phyloP scores from a whole-genome alignment of 2,329 filamentous ascomycete genomes.

The Hymenoscyphus infarciens region DNA sequence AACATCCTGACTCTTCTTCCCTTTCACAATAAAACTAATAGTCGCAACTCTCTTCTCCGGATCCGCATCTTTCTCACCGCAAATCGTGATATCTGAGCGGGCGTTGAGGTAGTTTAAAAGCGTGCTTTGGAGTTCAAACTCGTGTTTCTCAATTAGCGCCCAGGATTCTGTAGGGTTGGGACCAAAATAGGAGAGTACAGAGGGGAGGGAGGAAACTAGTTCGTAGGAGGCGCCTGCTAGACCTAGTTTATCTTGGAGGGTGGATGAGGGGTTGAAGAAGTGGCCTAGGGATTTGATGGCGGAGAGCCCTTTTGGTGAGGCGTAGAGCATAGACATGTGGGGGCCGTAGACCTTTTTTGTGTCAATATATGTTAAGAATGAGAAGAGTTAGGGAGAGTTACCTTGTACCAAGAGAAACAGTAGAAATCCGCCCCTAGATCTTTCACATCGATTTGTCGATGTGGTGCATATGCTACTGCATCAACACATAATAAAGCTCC shows the following conservation, averaged over 20 bases:
- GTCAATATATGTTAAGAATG: neutral
- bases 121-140: conserved; percentile 54
- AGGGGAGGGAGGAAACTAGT: conserved; percentile 58
- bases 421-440: conserved; percentile 72
- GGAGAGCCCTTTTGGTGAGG: conserved; percentile 51
- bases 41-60: conserved; percentile 55
- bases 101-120: conserved; percentile 57
- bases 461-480: conserved; percentile 73
- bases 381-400: conserved; percentile 19
- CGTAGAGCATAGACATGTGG: conserved; percentile 69
- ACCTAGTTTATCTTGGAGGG: conserved; percentile 64
- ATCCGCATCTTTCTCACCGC: conserved; percentile 51
- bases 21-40: conserved; percentile 62
- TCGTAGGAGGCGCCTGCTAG: conserved; percentile 71
- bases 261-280: conserved; percentile 61
- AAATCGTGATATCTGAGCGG: conserved; percentile 52
- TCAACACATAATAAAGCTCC: conserved; percentile 67
- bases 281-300: conserved; percentile 57
- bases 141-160: conserved; percentile 53
- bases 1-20: conserved; percentile 51
- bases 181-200: conserved; percentile 59
- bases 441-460: conserved; percentile 65
- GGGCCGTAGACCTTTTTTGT: conserved; percentile 62
- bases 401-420: conserved; percentile 77
- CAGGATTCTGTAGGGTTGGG: conserved; percentile 41